A percentile compares a stretch with the other conserved stretches of the same genome.
These are phyloP conservation scores for Capronia coronata DNA, from an alignment of 2,329 filamentous ascomycete species.

Conservation along the genomic window DNA sequence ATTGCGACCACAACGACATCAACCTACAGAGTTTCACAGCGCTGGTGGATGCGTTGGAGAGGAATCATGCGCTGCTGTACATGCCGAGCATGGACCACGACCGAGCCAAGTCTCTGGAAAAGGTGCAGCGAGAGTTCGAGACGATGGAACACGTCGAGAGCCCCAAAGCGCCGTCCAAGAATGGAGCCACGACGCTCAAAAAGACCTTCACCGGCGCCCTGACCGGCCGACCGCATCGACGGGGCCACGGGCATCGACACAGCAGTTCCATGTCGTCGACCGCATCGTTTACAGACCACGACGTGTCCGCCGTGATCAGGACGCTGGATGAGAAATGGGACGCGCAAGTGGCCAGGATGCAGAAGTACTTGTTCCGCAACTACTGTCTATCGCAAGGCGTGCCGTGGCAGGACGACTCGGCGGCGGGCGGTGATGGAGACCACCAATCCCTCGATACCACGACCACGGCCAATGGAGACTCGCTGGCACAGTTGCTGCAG, in stretches of 20 bases:
- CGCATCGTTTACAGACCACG: slow-evolving; percentile 31
- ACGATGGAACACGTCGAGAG: slow-evolving; percentile 35
- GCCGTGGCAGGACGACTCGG: slow-evolving; percentile 20
- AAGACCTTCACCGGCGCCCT: slow-evolving; percentile 41
- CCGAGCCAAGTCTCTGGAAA: slow-evolving; percentile 55
- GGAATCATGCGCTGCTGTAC: slow-evolving; percentile 56
- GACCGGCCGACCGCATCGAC: slow-evolving; percentile 26
- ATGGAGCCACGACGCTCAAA: slow-evolving; percentile 38
- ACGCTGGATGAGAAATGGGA: slow-evolving; percentile 44
- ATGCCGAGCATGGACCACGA: slow-evolving; percentile 60
- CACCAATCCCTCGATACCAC: no score
- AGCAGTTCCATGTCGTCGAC: slow-evolving; percentile 19
- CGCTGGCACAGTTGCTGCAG: slow-evolving; percentile 23
- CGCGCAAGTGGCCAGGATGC: slow-evolving; percentile 37
- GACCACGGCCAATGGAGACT: slow-evolving; percentile 13
- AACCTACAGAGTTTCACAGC: slow-evolving; percentile 57
- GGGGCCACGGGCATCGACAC: not conserved
- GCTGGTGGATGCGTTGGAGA: slow-evolving; percentile 60
- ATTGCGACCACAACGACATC: slow-evolving; percentile 65
- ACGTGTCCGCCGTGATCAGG: slow-evolving; percentile 38
- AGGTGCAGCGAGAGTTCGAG: slow-evolving; percentile 51
- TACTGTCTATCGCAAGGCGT: slow-evolving; percentile 38
- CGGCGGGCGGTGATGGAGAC: slow-evolving; percentile 6
- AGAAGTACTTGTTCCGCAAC: slow-evolving; percentile 43
- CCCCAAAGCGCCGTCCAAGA: slow-evolving; percentile 36